Evolutionary conservation across 805 yeast species (phyloP), one percentile per base, ranked within the genome.

Genomic region (Yamadazyma akitaensis): DNA sequence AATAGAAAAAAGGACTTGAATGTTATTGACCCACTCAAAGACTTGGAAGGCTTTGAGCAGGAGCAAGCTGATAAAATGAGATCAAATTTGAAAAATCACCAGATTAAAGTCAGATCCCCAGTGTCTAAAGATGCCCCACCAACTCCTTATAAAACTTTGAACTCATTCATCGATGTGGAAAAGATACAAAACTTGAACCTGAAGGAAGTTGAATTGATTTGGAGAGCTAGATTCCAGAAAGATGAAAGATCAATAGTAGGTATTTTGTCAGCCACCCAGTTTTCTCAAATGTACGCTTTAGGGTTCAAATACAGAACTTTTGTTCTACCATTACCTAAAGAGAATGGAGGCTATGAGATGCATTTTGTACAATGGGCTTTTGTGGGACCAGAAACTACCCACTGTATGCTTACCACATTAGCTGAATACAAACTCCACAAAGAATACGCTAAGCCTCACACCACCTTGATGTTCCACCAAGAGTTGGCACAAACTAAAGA

Each of bases 311-410:
- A 85, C 60, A 96, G 97, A 18, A 76, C 81, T 30, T 94, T 94
- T 65, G 84, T 94, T n/a, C 73, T 94, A 19, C 99, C 99, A 0
- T 68, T 94, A 46, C 96, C 97, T 5, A 80, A 84, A 55, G 80
- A 72, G 16, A 49, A 51, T 21, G 69, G 68, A 21, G 83, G 82
- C 48, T 68, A 73, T 58, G 99, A 94, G 67, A 76, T 94, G 68
- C 97, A 94, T 61, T 89, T 85, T 62, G 81, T 91, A 18, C 98
- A 94, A 68, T 94, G 99, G 99, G 75, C 81, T 16, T 88, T 89
- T 62, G 91, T 85, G 12, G 96, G 92, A 0, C 84, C 87, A 13
- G 57, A 81, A 36, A 91, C 97, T 2, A 74, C 88, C 1, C 97
- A 94, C 67, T 88, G 96, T 61, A 77, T 94, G 77, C 73, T 94